Base-by-base conservation (phyloP, 1,284 basidiomycete species). In the Phellinidium pouzarii region DNA sequence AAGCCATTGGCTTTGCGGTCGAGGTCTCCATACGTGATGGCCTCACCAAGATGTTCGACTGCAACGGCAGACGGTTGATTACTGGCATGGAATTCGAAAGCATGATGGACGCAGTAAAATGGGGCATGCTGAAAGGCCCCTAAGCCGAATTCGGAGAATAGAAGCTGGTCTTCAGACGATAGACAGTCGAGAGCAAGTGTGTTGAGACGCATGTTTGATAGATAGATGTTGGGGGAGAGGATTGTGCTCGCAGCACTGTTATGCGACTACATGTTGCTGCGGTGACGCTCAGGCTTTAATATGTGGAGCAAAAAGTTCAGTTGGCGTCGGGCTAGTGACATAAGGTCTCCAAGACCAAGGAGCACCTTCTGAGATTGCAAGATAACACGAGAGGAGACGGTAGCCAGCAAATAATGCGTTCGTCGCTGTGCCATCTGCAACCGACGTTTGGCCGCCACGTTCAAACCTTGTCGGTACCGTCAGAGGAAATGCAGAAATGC, bases 21-120 rank as follows among this genome's bases (percentile, higher is more conserved):
- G 8, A 82, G 71, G 43, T 79, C 73, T 27, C 59, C 64, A 58
- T 77, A 80, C 5, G 77, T 74, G 53, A 80, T 76, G 20, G 62
- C 64, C 22, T 72, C 61, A 20, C 66, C 67, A 46, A 74, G 71
- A 59, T 80, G 73, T 63, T 79, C 74, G 40, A 79, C 75, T 25
- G 78, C 79, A 41, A 76, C 61, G 17, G 68, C 65, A 50, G 71
- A 60, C 7, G 78, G 74, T 49, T 72, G 65, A 8, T 56, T 55
- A 49, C 58, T 60, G 27, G 72, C 75, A 58, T 76, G 68, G 57
- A 68, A 65, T 51, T 75, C 73, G 62, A 82, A 80, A n/a, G 78
- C 79, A 56, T 78, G 74, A 59, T 80, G 78, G 31, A 80, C 69
- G 57, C 74, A 78, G 54, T 63, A 60, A 63, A 77, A 79, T 11